Evolutionary conservation across 2,329 filamentous ascomycete genomes (phyloP), one percentile per base, ranked within the genome.

Genomic region (Huntiella bhutanensis): DNA sequence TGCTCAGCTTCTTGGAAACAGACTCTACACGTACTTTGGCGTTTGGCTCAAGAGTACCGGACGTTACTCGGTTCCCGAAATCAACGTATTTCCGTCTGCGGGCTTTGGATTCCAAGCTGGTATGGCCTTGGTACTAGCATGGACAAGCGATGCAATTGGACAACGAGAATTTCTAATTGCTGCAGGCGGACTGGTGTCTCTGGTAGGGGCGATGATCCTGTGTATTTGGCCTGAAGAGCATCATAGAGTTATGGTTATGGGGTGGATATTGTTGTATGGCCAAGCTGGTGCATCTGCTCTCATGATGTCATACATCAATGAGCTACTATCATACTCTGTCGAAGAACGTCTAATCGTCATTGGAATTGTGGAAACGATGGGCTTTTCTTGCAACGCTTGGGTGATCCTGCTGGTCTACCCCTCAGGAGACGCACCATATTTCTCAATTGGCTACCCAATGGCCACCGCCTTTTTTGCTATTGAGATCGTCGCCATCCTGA

Each of bases 141-240:
- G 64, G 70, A 64, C 60, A 13, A 74, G 63, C 8, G 74, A 67
- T 56, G 64, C 61, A 4, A 57, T 68, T 44, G 69, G 70, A 28
- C 60, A 58, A 17, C 60, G 71, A 8, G 73, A 69, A 69, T 73
- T 71, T 1, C 61, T 71, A 0, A 66, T 71, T 37, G 55, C 74
- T 5, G 64, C 69, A 41, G 68, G 65, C 1, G 69, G 63, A 1
- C 56, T 62, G 5, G 40, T 62, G 4, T 55, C 60, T 10, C 49
- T 64, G 5, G 48, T 56, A 1, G 59, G 60, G 0, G 60, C 58
- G 35, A 53, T 59, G 41, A 60, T 62, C 28, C 51, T 64, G 2
- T 57, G 55, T 8, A 52, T 59, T 1, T 63, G 58, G 52, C 61
- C 59, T 0, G 56, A 58, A 41, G 46, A 58, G 33, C 59, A 62